Conservation (phyloP, 164 flowering plant species). For the Chloranthus sessilifolius region DNA sequence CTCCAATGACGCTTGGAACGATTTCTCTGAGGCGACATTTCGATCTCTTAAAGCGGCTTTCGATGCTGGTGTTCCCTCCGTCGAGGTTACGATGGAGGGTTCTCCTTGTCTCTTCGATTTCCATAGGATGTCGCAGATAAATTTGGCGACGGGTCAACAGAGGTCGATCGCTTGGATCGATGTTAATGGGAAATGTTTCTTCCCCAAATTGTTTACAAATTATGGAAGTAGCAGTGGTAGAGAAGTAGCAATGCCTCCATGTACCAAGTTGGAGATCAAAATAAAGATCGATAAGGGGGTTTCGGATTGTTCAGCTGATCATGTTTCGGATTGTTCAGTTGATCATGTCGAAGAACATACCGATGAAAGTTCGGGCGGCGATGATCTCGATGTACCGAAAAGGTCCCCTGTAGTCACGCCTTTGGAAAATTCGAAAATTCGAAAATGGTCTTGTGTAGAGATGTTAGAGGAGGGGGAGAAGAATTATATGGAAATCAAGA, state of each 20-base stretch:
- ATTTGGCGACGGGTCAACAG: conserved; percentile 1
- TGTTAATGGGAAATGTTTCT: conserved; percentile 13
- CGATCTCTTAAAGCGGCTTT: conserved; percentile 6
- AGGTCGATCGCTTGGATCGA: conserved; percentile 20
- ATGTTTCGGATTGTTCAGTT: background rate
- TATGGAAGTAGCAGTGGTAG: background rate
- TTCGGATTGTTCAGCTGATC: background rate
- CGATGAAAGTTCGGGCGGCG: conserved; percentile 17
- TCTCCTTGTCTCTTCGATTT: conserved; percentile 15
- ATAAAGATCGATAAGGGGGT: background rate
- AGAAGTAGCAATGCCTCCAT: background rate
- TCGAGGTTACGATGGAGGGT: conserved; percentile 2
- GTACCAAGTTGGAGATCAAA: conserved; percentile 23
- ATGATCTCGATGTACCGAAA: conserved; percentile 5
- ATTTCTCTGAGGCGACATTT: conserved; percentile 5
- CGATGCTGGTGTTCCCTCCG: conserved; percentile 2
- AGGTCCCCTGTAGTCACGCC: conserved; percentile 4
- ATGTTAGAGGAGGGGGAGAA: conserved; percentile 23
- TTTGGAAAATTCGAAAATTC: conserved; percentile 6
- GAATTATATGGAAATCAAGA: conserved; percentile 15
- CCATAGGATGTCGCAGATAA: conserved; percentile 14
- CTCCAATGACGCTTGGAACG: conserved; percentile 2
- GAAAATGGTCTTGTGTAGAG: conserved; percentile 35
- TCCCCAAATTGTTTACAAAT: conserved; percentile 9
- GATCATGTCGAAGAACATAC: conserved; percentile 9